Evolutionary conservation across 1,139 yeast genomes (phyloP).

Genomic region (Kazachstania sp.): DNA sequence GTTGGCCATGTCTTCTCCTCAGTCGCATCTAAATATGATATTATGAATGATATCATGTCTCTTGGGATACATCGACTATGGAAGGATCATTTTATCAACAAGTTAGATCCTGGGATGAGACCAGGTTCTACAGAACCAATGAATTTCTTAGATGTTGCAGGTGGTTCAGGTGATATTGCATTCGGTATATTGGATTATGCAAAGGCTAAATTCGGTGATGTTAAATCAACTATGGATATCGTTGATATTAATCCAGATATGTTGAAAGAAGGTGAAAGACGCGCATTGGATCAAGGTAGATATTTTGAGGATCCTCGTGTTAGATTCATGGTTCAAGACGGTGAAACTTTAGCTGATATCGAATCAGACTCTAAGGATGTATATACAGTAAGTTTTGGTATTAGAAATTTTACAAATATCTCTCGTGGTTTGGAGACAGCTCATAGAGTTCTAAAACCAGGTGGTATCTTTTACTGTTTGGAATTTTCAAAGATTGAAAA

Average conservation of each 20-base stretch:
- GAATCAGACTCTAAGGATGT: constrained; percentile 86
- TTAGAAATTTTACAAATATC: constrained; percentile 89
- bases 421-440: constrained; percentile 93
- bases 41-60: constrained; percentile 98
- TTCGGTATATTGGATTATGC: constrained; percentile 93
- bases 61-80: constrained; percentile 90
- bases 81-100: constrained; percentile 83
- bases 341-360: constrained; percentile 78
- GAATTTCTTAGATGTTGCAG: constrained; percentile 91
- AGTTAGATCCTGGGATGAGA: constrained; percentile 89
- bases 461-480: constrained; percentile 94
- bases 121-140: constrained; percentile 75
- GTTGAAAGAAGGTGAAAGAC: constrained; percentile 83
- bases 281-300: constrained; percentile 46
- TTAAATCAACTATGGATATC: constrained; percentile 70
- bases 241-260: constrained; percentile 95
- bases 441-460: constrained; percentile 91
- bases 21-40: constrained; percentile 88
- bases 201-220: constrained; percentile 66
- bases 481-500: constrained; percentile 91
- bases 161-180: constrained; percentile 98
- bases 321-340: constrained; percentile 79
- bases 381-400: constrained; percentile 95
- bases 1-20: constrained; percentile 89
- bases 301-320: constrained; percentile 56